Evolutionary conservation across 768 basidiomycete genomes (phyloP).

Genomic region (Lactifluus rugatus): DNA sequence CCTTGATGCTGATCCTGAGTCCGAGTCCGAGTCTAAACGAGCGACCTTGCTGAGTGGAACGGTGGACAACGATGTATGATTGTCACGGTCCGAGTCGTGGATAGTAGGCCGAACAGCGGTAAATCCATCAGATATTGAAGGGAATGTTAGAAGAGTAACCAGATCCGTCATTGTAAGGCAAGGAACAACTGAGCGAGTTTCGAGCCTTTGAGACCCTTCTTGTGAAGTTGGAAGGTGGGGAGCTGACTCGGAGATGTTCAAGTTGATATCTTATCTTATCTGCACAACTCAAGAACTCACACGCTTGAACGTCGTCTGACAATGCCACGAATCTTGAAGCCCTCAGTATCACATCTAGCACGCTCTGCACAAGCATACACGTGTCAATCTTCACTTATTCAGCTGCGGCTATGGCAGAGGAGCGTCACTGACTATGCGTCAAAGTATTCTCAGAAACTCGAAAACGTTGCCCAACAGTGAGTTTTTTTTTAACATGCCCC

Average conservation of each 20-base stretch:
- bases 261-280: slow-evolving; percentile 12
- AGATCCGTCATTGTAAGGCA: slow-evolving; percentile 12
- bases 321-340: slow-evolving; percentile 3
- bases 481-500: slow-evolving; percentile 22
- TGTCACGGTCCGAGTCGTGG: slow-evolving; percentile 22
- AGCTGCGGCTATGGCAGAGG: background rate
- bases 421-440: slow-evolving; percentile 27
- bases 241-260: too few relatives aligned
- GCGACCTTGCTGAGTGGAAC: slow-evolving; percentile 61
- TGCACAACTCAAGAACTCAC: background rate
- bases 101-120: slow-evolving; percentile 33
- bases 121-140: slow-evolving; percentile 40
- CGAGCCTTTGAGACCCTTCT: background rate
- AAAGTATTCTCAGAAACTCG: slow-evolving; percentile 66
- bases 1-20: slow-evolving; percentile 58
- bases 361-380: background rate
- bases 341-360: background rate
- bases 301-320: background rate
- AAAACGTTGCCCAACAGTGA: slow-evolving; percentile 55
- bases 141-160: slow-evolving; percentile 15
- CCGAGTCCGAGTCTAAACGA: slow-evolving; percentile 55
- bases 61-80: slow-evolving; percentile 32
- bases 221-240: background rate
- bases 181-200: background rate
- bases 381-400: background rate